Conservation (phyloP, 2,329 filamentous ascomycete genomes). For the Neofusicoccum kwambonambiense region DNA sequence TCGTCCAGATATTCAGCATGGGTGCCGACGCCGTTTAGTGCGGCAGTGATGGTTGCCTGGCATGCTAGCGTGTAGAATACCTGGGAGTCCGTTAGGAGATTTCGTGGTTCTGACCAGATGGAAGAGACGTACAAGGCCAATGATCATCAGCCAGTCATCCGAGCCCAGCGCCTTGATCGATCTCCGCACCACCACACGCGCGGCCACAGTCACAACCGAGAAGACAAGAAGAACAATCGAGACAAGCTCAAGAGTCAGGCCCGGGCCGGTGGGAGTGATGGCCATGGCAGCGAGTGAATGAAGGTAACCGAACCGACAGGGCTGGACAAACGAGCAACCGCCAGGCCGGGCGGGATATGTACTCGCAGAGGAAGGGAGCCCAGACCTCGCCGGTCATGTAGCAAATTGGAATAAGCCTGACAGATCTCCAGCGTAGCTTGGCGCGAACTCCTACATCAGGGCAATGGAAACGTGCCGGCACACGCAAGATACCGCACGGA, state of each 20-base stretch:
- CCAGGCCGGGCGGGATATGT: neutral
- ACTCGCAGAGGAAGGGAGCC: neutral
- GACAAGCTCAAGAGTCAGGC: neutral
- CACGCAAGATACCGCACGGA: too few species aligned
- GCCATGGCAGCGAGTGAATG: neutral
- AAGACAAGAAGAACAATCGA: neutral
- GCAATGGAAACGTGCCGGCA: too few species aligned
- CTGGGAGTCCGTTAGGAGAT: neutral
- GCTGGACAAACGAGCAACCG: neutral
- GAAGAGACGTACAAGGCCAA: neutral
- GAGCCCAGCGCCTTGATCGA: neutral
- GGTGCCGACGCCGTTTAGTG: neutral
- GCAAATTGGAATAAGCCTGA: neutral
- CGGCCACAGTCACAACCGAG: neutral
- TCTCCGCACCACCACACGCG: neutral
- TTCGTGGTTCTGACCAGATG: too few species aligned
- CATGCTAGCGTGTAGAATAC: neutral
- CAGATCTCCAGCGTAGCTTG: too few species aligned
- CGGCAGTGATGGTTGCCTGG: neutral
- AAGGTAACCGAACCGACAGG: neutral
- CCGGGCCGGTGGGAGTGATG: neutral
- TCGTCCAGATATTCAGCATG: neutral
- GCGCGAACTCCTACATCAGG: too few species aligned
- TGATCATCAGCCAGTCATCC: conserved; percentile 5
- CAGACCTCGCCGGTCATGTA: too few species aligned